Base-by-base conservation (phyloP, 2,329 filamentous ascomycete genomes). In the Thielaviopsis musarum region DNA sequence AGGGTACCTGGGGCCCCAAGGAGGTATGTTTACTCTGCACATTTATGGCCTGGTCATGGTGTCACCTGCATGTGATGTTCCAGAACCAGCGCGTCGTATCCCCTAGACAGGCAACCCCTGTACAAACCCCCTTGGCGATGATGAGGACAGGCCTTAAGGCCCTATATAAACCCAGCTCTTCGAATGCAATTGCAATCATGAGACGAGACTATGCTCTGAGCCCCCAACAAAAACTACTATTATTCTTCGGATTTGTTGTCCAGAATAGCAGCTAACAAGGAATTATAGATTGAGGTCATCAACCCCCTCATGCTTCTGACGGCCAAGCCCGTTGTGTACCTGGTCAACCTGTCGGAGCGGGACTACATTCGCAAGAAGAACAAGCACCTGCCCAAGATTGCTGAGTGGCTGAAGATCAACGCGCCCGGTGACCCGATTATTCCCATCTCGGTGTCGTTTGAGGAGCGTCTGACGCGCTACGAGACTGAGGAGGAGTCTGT, bases 291-390 rank as follows among this genome's bases (percentile, higher is more conserved):
- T 71, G 93, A 98, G 75, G 83, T 90, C 66, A 97, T 98, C 75
- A 98, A 98, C 78, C 88, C 91, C 67, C 82, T 98, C 26, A 87
- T 95, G 76, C 85, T 98, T 61, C 82, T 98, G 62, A 90, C 90
- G 45, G 93, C 94, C 65, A 98, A 98, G 77, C 91, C 93, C 3
- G 91, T 96, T 61, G 91, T 98, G 65, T 97, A 89, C 76, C 80
- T 98, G 52, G 88, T 97, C 76, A 98, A 98, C 77, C 77, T 98
- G 63, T 95, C 89, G 64, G 94, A 98, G 77, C 91, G 84, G 74
- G 93, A 98, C 74, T 98, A 91, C 73, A 85, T 96, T 69, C 87
- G 93, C 69, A 93, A 97, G 78, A 98, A 97, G 86, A 98, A 98
- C 82, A 98, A 98, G 84, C 84, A 98, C 75, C 82, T 98, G 59